Evolutionary conservation across 2,329 filamentous ascomycete genomes (phyloP).

Genomic region (Fusarium sp.): DNA sequence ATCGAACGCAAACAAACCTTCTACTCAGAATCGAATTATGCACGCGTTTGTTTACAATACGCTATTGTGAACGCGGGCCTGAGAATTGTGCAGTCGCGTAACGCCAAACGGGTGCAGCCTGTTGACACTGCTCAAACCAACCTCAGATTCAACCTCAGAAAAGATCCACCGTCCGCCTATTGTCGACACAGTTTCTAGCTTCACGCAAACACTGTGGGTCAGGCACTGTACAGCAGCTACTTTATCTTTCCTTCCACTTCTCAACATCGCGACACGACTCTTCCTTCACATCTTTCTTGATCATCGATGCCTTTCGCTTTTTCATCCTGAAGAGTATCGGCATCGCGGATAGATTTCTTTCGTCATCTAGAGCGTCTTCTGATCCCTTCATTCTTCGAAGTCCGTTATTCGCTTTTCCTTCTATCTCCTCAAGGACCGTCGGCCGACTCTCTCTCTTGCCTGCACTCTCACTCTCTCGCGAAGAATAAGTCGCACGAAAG

Average conservation of each 20-base stretch:
- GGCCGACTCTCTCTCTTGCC: background rate
- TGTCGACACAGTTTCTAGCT: background rate
- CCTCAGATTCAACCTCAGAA: background rate
- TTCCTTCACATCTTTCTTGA: background rate
- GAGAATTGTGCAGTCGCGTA: background rate
- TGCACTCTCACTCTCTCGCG: no score
- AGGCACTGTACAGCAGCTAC: background rate
- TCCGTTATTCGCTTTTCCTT: no score
- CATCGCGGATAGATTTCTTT: no score
- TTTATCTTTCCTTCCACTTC: background rate
- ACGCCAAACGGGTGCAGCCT: background rate
- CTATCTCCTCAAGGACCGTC: no score
- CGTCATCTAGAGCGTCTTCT: no score
- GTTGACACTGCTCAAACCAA: background rate
- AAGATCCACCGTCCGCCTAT: background rate
- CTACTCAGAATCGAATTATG: background rate
- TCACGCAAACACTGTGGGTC: background rate
- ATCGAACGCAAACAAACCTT: background rate
- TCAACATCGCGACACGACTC: background rate
- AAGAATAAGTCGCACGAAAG: background rate
- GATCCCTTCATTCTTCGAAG: no score
- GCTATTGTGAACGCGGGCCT: background rate
- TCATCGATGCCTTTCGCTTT: background rate
- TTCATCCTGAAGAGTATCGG: background rate
- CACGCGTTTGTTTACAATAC: background rate